These are phyloP conservation scores for Croton laevigatus DNA, from an alignment of 441 rosid species.

Conservation along the genomic window DNA sequence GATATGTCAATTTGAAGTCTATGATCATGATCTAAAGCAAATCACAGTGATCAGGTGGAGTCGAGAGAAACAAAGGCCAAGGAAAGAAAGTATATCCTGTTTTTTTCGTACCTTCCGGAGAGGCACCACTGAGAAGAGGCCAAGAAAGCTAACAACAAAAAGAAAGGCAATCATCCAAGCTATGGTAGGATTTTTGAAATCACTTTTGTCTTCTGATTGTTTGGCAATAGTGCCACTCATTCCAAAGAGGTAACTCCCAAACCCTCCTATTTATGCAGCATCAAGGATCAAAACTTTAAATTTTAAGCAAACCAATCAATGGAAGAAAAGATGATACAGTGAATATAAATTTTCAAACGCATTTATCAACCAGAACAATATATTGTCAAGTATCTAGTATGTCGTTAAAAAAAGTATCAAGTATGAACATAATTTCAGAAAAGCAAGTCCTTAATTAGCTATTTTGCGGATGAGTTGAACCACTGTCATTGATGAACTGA, in stretches of 20 bases:
- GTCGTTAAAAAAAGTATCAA: conserved; percentile 1
- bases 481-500: background rate
- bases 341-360: background rate
- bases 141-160: conserved; percentile 86
- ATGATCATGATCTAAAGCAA: conserved; percentile 73
- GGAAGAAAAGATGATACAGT: background rate
- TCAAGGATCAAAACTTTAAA: conserved; percentile 8
- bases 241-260: conserved; percentile 83
- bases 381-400: background rate
- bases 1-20: conserved; percentile 85
- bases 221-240: conserved; percentile 69
- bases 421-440: background rate
- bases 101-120: conserved; percentile 68
- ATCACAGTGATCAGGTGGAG: background rate
- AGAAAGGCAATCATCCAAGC: conserved; percentile 83
- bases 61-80: background rate
- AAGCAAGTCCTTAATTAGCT: background rate
- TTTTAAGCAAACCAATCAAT: background rate
- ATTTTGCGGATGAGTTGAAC: background rate
- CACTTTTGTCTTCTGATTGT: conserved; percentile 40
- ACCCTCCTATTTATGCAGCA: conserved; percentile 58
- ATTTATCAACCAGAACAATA: background rate
- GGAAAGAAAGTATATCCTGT: background rate
- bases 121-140: conserved; percentile 89
- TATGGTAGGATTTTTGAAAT: conserved; percentile 58